phyloP scores from a whole-genome alignment of 108 stramenopile species.

The Pseudonitzschia multistriata region DNA sequence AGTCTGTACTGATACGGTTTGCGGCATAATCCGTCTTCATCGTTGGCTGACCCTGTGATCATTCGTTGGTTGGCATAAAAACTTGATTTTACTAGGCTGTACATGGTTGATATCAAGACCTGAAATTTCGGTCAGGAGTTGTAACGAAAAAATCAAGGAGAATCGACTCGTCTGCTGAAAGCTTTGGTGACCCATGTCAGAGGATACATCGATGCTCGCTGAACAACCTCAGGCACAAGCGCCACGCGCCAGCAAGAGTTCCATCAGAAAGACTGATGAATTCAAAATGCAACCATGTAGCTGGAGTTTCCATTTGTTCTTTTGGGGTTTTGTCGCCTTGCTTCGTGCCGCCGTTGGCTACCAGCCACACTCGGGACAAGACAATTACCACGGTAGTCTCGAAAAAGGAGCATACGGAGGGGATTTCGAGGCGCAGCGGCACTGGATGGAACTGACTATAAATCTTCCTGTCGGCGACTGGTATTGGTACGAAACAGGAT shows the following conservation, averaged over 20 bases:
- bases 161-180: neutral
- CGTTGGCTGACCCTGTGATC: too few relatives aligned
- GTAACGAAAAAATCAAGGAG: neutral
- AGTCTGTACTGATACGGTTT: too few relatives aligned
- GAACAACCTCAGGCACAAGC: neutral
- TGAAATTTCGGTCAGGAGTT: neutral
- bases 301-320: neutral
- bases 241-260: neutral
- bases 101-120: neutral
- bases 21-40: too few relatives aligned
- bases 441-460: slow-evolving; percentile 96
- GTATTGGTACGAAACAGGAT: slow-evolving; percentile 88
- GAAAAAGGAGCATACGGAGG: slow-evolving; percentile 66
- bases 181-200: neutral
- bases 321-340: slow-evolving; percentile 23
- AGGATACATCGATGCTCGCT: neutral
- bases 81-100: neutral
- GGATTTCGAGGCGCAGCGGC: slow-evolving; percentile 97
- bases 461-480: slow-evolving; percentile 83
- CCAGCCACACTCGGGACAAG: slow-evolving; percentile 80
- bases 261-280: neutral
- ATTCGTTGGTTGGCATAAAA: too few relatives aligned
- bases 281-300: neutral
- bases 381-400: slow-evolving; percentile 65
- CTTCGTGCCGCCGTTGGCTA: slow-evolving; percentile 65